phyloP scores from a whole-genome alignment of 2,329 filamentous ascomycete species.

The Thelonectria blattea region DNA sequence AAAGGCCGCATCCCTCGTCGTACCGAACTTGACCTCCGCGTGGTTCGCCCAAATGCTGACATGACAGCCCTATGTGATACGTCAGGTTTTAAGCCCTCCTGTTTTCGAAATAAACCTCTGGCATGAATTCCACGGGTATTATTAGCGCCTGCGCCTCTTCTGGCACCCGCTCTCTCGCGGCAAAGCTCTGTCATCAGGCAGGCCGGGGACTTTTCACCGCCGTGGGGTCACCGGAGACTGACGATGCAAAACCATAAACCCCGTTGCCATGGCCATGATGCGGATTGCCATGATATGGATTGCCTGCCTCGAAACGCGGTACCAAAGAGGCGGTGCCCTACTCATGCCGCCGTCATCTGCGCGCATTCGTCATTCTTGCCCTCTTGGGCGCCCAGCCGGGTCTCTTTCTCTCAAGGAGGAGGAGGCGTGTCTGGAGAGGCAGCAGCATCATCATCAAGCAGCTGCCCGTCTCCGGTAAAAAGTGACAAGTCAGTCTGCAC shows the following conservation, averaged over 20 bases:
- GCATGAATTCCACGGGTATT: too few relatives aligned
- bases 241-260: too few relatives aligned
- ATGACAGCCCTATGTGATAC: constrained; percentile 4
- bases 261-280: neutral
- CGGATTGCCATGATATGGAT: too few relatives aligned
- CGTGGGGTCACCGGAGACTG: too few relatives aligned
- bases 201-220: too few relatives aligned
- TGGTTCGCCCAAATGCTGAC: constrained; percentile 9
- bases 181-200: too few relatives aligned
- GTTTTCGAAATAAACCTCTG: neutral
- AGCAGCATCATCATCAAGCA: neutral
- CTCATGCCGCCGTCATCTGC: constrained; percentile 1
- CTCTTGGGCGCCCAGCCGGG: neutral
- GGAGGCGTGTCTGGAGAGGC: constrained; percentile 21
- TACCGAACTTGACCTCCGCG: constrained; percentile 10
- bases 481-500: constrained; percentile 36
- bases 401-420: constrained; percentile 14
- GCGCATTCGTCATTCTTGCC: neutral
- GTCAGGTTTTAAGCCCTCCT: constrained; percentile 11
- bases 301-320: constrained; percentile 2
- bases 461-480: constrained; percentile 13
- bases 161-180: too few relatives aligned
- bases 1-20: constrained; percentile 3
- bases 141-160: too few relatives aligned
- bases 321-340: constrained; percentile 15